Evolutionary conservation across 2,329 filamentous ascomycete species (phyloP), one percentile per base, ranked within the genome.

Genomic region (Exophiala xenobiotica): DNA sequence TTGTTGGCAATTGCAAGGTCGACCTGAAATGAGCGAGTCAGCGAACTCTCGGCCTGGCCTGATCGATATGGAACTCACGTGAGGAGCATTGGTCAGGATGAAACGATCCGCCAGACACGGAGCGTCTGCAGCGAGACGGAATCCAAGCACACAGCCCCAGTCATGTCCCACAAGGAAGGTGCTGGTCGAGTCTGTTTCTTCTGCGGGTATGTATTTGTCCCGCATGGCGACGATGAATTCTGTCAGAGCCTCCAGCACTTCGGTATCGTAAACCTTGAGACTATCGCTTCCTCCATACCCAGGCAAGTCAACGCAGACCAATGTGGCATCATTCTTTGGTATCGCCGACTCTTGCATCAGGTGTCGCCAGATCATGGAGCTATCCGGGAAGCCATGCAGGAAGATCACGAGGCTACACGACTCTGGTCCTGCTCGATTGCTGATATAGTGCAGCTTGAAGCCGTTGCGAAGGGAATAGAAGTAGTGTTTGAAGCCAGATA

Each of bases 331-430:
- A 20, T 69, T 53, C 20, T 67, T 64, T 22, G 73, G 64, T 7
- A 75, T 60, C 7, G 65, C 59, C 6, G 68, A 52, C 0, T 73
- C 74, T 31, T 65, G 64, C 16, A 82, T 65, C 19, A 79, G 64
- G 44, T 74, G 67, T 39, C 72, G 71, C 78, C 78, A 83, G 45
- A 82, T 65, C 8, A 74, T 70, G 65, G 72, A 81, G 49, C 78
- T 80, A 59, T 83, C 80, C 5, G 80, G 80, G 52, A 81, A 83
- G 29, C 80, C 80, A 63, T 83, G 80, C 14, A 82, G 67, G 58
- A 82, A 78, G 33, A 82, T 71, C 19, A 79, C 70, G 12, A 82
- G 63, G 53, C 18, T 56, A 27, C 47, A 52, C 53, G 44, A 19
- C 40, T 54, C 59, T 49, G 46, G 64, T 65, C 54, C 38, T 58